These are phyloP conservation scores for Eleusine coracana DNA, from an alignment of 176 grass and related monocot species.

Conservation along the genomic window DNA sequence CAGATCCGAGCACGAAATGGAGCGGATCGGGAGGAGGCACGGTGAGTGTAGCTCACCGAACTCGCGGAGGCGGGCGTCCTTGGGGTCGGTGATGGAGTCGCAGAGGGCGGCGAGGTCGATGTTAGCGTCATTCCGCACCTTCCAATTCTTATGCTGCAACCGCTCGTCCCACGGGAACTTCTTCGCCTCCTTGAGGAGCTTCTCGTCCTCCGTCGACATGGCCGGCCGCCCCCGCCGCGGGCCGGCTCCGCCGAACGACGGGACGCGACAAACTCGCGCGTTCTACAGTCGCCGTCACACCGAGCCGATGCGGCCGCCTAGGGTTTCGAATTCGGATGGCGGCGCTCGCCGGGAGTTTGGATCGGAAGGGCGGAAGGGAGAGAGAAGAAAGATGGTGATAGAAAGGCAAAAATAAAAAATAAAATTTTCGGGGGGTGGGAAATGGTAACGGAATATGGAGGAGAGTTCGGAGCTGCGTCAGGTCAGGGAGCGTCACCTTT, in stretches of 20 bases:
- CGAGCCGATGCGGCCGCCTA: conserved; percentile 45
- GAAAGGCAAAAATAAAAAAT: conserved; percentile 47
- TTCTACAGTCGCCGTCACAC: conserved; percentile 8
- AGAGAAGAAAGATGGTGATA: conserved; percentile 20
- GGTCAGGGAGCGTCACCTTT: conserved; percentile 47
- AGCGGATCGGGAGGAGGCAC: conserved; percentile 19
- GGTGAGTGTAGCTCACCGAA: conserved; percentile 66
- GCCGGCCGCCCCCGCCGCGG: conserved; percentile 32
- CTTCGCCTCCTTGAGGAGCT: conserved; percentile 99
- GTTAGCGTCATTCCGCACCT: conserved; percentile 97
- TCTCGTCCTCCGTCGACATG: conserved; percentile 99
- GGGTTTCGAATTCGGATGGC: conserved; percentile 51
- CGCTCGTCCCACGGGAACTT: conserved; percentile 97
- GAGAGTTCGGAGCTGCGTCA: conserved; percentile 30
- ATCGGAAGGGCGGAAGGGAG: conserved; percentile 20
- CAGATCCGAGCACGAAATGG: conserved; percentile 43
- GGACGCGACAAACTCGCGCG: neutral
- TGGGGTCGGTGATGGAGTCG: conserved; percentile 92
- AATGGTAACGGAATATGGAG: conserved; percentile 45
- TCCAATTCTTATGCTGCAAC: conserved; percentile 98
- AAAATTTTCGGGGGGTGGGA: conserved; percentile 17
- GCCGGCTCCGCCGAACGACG: conserved; percentile 27
- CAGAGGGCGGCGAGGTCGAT: conserved; percentile 92
- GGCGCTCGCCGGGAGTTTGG: conserved; percentile 39
- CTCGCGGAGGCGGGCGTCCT: conserved; percentile 89